phyloP scores from a whole-genome alignment of 352 stramenopile genomes.

The Globisporangium polare region DNA sequence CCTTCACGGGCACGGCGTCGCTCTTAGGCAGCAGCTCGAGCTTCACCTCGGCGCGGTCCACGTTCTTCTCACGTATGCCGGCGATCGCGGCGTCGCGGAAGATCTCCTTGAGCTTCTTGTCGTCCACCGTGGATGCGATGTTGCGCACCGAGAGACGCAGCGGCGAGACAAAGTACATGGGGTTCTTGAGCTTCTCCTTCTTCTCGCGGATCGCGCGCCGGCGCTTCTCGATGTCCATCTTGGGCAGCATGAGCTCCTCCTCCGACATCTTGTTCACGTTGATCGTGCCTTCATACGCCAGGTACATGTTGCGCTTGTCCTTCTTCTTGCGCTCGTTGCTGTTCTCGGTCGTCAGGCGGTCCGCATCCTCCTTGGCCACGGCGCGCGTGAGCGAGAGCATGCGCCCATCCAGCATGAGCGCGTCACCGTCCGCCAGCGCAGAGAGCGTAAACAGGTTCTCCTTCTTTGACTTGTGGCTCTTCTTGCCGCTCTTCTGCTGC shows the following conservation, averaged over 20 bases:
- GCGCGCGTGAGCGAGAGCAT: slow-evolving; percentile 71
- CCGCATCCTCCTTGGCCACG: slow-evolving; percentile 69
- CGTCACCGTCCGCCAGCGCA: slow-evolving; percentile 64
- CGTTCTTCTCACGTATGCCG: slow-evolving; percentile 65
- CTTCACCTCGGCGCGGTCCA: slow-evolving; percentile 81
- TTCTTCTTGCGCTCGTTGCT: slow-evolving; percentile 66
- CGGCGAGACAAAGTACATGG: slow-evolving; percentile 97
- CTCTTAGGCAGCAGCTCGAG: slow-evolving; percentile 41
- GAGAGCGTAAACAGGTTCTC: slow-evolving; percentile 61
- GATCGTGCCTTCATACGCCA: slow-evolving; percentile 94
- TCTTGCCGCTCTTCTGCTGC: slow-evolving; percentile 46
- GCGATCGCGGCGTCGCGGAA: slow-evolving; percentile 76
- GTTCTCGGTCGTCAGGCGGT: slow-evolving; percentile 41
- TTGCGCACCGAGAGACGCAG: slow-evolving; percentile 94
- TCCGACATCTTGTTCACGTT: slow-evolving; percentile 90
- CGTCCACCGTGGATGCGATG: slow-evolving; percentile 81
- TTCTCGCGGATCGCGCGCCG: slow-evolving; percentile 92
- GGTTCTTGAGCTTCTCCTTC: slow-evolving; percentile 96
- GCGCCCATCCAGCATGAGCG: slow-evolving; percentile 68
- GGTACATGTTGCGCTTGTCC: slow-evolving; percentile 96
- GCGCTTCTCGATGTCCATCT: slow-evolving; percentile 94
- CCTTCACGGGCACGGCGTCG: slow-evolving; percentile 48
- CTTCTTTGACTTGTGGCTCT: slow-evolving; percentile 36
- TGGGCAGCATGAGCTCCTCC: slow-evolving; percentile 77
- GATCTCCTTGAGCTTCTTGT: slow-evolving; percentile 90